Base-by-base conservation (phyloP, 192 early-diverging fungal species). In the Gryganskiella cystojenkinii region DNA sequence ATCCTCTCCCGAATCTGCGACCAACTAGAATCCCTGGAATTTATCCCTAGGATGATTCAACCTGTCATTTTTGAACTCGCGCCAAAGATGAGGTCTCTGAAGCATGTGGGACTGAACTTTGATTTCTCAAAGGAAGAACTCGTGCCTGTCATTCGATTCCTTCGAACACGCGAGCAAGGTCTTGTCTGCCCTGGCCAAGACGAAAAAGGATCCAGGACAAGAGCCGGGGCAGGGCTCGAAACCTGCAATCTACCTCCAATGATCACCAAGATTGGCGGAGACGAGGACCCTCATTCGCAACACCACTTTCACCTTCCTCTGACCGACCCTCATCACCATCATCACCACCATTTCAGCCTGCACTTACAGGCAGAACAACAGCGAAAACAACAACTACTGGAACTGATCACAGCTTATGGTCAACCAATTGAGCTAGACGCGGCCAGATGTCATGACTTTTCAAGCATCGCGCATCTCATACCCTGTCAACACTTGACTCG, bases 61-160 rank as follows among this genome's bases (percentile, higher is more conserved):
- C 51, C 51, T 25, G 30, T 65, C 7, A 45, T 65, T 8, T 51
- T 19, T 2, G 24, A 55, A 19, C 40, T 40, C n/a, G 25, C 22
- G 9, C 35, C n/a, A n/a, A n/a, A 25, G n/a, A 44, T 65, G 22
- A 34, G 63, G n/a, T 53, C 63, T 20, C 35, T 65, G 19, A 43
- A 25, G 2, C 51, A 35, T 30, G 19, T 24, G 28, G 9, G 24
- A 28, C 54, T 31, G 28, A 31, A 9, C 54, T 13, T 5, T 31
- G 7, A 27, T 11, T 28, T 28, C 19, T 56, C 54, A 30, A 56
- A 27, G 14, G 54, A 11, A 8, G 25, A 61, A 33, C 2, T 61
- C 15, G 22, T 4, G 5, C 59, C 43, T 49, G 2, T 61, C 8
- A 60, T 60, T 27, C 37, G 17, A 9, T 46, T 55, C 20, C 19